phyloP scores from a whole-genome alignment of 2,329 filamentous ascomycete genomes.

The Rosellinia necatrix region DNA sequence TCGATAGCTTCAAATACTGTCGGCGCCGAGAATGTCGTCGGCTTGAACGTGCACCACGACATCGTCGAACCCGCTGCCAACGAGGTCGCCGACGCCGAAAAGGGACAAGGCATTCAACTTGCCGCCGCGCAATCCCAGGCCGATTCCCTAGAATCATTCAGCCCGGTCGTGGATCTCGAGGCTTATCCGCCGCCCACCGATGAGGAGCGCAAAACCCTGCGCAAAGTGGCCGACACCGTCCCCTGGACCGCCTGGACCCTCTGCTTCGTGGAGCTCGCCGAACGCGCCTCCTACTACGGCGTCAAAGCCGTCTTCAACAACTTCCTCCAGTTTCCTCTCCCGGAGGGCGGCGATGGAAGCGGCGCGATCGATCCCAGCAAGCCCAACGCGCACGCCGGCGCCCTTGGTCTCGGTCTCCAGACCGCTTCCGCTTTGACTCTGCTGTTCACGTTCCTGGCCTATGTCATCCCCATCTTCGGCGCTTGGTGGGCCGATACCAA shows the following conservation, averaged over 20 bases:
- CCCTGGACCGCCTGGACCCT: constrained; percentile 51
- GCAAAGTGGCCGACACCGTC: constrained; percentile 51
- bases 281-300: constrained; percentile 59
- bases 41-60: constrained; percentile 22
- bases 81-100: constrained; percentile 5
- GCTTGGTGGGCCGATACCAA: constrained; percentile 67
- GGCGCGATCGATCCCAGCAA: constrained; percentile 35
- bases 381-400: constrained; percentile 39
- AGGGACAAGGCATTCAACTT: neutral
- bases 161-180: constrained; percentile 31
- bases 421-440: constrained; percentile 51
- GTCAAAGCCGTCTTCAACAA: constrained; percentile 57
- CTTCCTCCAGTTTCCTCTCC: constrained; percentile 56
- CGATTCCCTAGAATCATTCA: constrained; percentile 15
- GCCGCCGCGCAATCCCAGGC: constrained; percentile 17
- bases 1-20: constrained; percentile 14
- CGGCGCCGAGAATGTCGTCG: constrained; percentile 25
- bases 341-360: constrained; percentile 44
- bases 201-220: constrained; percentile 51
- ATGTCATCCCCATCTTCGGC: constrained; percentile 39
- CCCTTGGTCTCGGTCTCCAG: constrained; percentile 53
- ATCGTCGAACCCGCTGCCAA: constrained; percentile 12
- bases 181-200: constrained; percentile 47
- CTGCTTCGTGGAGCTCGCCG: constrained; percentile 56
- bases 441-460: constrained; percentile 54